Evolutionary conservation across 345 rosid species (phyloP).

Genomic region (Nephelium lappaceum): DNA sequence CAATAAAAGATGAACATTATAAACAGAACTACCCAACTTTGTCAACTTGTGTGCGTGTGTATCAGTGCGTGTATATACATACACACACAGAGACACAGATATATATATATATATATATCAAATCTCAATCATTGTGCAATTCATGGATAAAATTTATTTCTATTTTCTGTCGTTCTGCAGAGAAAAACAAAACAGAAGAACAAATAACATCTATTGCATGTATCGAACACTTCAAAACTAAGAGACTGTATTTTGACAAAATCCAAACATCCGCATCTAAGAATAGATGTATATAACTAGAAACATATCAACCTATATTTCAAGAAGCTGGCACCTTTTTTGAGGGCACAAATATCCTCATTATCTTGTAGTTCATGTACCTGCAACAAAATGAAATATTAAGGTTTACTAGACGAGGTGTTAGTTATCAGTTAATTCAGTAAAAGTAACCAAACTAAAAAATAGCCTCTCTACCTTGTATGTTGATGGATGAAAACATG

Average conservation of each 20-base stretch:
- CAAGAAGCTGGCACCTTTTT: slow-evolving; percentile 63
- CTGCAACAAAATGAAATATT: slow-evolving; percentile 37
- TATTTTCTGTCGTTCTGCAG: background rate
- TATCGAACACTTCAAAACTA: background rate
- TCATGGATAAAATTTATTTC: background rate
- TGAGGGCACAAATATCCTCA: slow-evolving; percentile 85
- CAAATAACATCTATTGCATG: background rate
- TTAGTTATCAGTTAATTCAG: no score
- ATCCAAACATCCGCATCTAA: background rate
- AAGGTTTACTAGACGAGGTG: slow-evolving; percentile 2
- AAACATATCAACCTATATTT: slow-evolving; percentile 9
- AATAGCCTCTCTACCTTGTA: background rate
- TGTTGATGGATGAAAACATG: background rate
- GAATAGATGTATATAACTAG: no score
- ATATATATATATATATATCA: no score
- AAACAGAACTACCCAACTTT: background rate
- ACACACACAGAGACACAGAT: no score
- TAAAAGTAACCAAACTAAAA: background rate
- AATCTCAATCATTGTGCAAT: background rate
- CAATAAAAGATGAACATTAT: slow-evolving; percentile 11
- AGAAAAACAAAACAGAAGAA: background rate
- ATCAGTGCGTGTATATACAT: no score
- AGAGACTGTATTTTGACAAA: background rate
- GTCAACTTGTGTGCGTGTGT: background rate
- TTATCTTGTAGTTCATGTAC: slow-evolving; percentile 86